Evolutionary conservation across 768 basidiomycete genomes (phyloP).

Genomic region (Albatrellus ellisii): DNA sequence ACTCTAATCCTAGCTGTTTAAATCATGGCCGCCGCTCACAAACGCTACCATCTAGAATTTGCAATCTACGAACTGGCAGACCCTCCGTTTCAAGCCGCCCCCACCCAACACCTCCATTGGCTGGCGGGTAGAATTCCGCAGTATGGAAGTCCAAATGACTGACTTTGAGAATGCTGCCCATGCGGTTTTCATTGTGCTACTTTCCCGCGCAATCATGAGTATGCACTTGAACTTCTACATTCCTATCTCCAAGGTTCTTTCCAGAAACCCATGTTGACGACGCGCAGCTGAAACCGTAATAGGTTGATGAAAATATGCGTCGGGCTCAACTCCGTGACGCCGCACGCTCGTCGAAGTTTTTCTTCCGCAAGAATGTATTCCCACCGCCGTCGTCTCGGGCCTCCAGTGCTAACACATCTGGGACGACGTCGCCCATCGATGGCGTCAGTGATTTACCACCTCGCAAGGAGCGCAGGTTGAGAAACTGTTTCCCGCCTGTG

Average conservation of each 20-base stretch:
- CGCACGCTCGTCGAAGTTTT: conserved; percentile 60
- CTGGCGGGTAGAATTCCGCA: conserved; percentile 97
- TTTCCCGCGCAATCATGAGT: conserved; percentile 85
- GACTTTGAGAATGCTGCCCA: conserved; percentile 99
- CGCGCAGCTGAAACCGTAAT: conserved; percentile 2
- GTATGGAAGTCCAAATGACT: conserved; percentile 98
- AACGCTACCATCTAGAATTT: conserved; percentile 50
- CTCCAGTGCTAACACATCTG: conserved; percentile 22
- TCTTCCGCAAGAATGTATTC: conserved; percentile 81
- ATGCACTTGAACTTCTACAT: conserved; percentile 93
- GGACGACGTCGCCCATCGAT: conserved; percentile 23
- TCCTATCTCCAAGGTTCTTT: conserved; percentile 82
- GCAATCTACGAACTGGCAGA: conserved; percentile 99
- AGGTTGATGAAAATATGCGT: conserved; percentile 98
- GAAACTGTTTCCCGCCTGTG: conserved; percentile 57
- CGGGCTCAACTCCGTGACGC: conserved; percentile 82
- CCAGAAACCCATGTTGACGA: not conserved
- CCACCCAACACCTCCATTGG: conserved; percentile 87
- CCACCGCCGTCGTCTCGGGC: conserved; percentile 24
- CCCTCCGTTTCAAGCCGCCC: conserved; percentile 95
- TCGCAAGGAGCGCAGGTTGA: conserved; percentile 51
- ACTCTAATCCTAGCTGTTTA: not conserved
- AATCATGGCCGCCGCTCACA: not conserved
- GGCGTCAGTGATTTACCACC: conserved; percentile 10
- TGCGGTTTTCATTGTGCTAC: conserved; percentile 84